Percentiles rank a stretch among this genome's conserved stretches.
phyloP scores from a whole-genome alignment of 257 asterid species.

The Cruciata laevipes region DNA sequence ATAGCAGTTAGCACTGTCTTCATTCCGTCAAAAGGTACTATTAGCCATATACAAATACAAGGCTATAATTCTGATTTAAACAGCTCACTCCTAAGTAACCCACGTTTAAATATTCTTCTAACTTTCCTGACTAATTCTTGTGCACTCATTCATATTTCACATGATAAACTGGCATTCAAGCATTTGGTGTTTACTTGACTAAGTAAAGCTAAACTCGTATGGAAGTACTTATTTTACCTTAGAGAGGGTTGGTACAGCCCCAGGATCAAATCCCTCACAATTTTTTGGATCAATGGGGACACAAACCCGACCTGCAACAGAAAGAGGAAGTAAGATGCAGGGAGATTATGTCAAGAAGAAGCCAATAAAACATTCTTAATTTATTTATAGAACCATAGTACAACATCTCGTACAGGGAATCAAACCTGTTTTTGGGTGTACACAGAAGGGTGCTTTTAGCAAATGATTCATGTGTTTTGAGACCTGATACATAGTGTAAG shows the following conservation, averaged over 20 bases:
- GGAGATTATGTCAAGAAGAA: neutral
- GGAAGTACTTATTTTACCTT: constrained; percentile 42
- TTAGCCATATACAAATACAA: neutral
- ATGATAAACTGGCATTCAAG: neutral
- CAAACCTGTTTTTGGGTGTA: constrained; percentile 90
- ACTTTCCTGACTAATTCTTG: neutral
- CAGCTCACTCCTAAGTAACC: neutral
- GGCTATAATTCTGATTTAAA: neutral
- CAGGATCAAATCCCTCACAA: constrained; percentile 85
- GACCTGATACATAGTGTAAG: constrained; percentile 41
- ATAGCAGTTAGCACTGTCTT: neutral
- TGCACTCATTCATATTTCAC: neutral
- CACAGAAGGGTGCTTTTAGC: constrained; percentile 86
- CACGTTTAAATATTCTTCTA: neutral
- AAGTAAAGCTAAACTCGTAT: neutral
- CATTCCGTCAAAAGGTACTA: neutral
- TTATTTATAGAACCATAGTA: no score
- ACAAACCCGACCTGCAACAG: constrained; percentile 46
- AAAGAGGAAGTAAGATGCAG: constrained; percentile 7
- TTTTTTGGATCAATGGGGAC: constrained; percentile 79
- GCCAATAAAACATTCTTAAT: neutral
- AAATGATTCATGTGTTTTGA: constrained; percentile 86
- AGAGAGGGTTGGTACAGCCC: constrained; percentile 78
- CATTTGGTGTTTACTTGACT: neutral
- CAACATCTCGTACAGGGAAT: neutral